These are phyloP conservation scores for Rutidosis leptorrhynchoides DNA, from an alignment of 129 eudicot species.

Conservation along the genomic window DNA sequence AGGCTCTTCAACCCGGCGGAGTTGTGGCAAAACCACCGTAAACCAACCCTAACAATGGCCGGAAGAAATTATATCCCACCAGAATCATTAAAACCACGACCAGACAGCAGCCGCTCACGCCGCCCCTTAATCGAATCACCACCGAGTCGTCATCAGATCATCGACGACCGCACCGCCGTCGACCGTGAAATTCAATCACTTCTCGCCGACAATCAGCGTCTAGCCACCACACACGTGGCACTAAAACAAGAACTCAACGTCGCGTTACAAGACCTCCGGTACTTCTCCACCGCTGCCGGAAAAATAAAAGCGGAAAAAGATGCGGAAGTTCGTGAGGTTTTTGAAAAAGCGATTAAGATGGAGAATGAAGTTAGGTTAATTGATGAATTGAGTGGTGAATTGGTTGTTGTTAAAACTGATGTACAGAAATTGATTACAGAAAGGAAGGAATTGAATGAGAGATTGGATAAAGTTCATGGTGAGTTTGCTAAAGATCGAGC, in stretches of 20 bases:
- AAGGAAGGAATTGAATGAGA: constrained; percentile 45
- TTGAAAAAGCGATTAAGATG: constrained; percentile 44
- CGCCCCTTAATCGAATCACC: constrained; percentile 29
- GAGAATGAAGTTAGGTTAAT: constrained; percentile 52
- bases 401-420: constrained; percentile 53
- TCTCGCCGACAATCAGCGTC: constrained; percentile 65
- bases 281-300: constrained; percentile 43
- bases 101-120: constrained; percentile 29
- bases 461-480: constrained; percentile 32
- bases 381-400: constrained; percentile 40
- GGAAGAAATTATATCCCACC: constrained; percentile 29
- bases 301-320: constrained; percentile 55
- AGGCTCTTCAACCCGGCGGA: not conserved
- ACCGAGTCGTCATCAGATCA: constrained; percentile 19
- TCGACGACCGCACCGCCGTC: constrained; percentile 48
- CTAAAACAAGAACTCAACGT: constrained; percentile 68
- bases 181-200: constrained; percentile 66
- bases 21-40: not conserved
- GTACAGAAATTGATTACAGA: constrained; percentile 47
- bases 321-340: constrained; percentile 52
- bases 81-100: constrained; percentile 23
- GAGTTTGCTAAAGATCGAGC: constrained; percentile 32
- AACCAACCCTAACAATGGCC: constrained; percentile 17
- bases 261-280: constrained; percentile 61
- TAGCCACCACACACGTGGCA: constrained; percentile 70